phyloP scores from a whole-genome alignment of 2,329 filamentous ascomycete species.

The Coleophoma cylindrospora region DNA sequence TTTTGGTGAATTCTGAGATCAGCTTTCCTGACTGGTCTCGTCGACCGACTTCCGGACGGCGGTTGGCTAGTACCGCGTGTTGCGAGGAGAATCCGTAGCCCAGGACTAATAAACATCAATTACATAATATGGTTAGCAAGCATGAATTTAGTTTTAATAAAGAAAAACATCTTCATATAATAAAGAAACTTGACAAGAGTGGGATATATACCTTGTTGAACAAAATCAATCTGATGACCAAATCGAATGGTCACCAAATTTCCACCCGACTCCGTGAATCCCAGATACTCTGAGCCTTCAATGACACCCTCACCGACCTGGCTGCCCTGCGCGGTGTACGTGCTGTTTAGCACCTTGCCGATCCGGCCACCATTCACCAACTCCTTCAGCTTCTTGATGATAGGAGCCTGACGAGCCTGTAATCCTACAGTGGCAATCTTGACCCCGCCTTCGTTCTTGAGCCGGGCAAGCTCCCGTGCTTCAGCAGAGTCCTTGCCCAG shows the following conservation, averaged over 20 bases:
- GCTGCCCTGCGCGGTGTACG: slow-evolving; percentile 6
- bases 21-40: slow-evolving; percentile 2
- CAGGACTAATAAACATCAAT: too few relatives aligned
- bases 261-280: slow-evolving; percentile 37
- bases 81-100: slow-evolving; percentile 11
- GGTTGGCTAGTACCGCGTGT: slow-evolving; percentile 10
- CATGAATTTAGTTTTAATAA: too few relatives aligned
- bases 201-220: slow-evolving; percentile 16
- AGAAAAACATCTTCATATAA: too few relatives aligned
- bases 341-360: slow-evolving; percentile 44
- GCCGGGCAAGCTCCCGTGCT: slow-evolving; percentile 34
- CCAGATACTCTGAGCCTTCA: slow-evolving; percentile 39
- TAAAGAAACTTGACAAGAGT: too few relatives aligned
- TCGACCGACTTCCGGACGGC: slow-evolving; percentile 4
- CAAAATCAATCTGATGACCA: slow-evolving; percentile 36
- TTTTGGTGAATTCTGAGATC: slow-evolving; percentile 5
- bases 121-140: too few relatives aligned
- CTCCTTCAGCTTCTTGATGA: slow-evolving; percentile 36
- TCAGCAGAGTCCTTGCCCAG: slow-evolving; percentile 35
- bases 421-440: slow-evolving; percentile 25
- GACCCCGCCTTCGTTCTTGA: slow-evolving; percentile 32
- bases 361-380: slow-evolving; percentile 40
- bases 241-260: slow-evolving; percentile 22
- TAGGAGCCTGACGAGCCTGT: slow-evolving; percentile 39
- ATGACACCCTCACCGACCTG: slow-evolving; percentile 1